A percentile compares a stretch with the other conserved stretches of the same genome.
phyloP scores from a whole-genome alignment of 1,284 basidiomycete species.

The Caloboletus inedulis region DNA sequence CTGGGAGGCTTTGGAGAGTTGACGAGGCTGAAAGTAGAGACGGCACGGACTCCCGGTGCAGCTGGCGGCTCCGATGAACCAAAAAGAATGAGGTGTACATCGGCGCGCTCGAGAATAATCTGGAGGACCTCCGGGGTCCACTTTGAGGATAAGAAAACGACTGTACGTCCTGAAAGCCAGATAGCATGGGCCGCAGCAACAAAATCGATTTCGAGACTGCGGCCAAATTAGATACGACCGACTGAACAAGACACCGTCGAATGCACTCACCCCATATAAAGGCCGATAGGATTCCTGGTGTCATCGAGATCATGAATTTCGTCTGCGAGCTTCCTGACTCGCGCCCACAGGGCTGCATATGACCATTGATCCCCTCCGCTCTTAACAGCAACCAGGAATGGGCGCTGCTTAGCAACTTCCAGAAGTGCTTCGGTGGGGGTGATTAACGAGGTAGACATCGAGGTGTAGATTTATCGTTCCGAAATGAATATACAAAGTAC shows the following conservation, averaged over 20 bases:
- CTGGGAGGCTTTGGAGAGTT: constrained; percentile 9
- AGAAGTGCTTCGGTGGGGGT: constrained; percentile 32
- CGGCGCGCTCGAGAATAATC: constrained; percentile 21
- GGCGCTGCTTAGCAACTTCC: constrained; percentile 29
- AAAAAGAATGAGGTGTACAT: constrained; percentile 22
- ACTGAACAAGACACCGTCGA: background rate
- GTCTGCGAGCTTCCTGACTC: constrained; percentile 25
- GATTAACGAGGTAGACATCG: constrained; percentile 17
- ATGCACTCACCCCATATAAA: constrained; percentile 21
- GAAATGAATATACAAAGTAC: constrained; percentile 1
- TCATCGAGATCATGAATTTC: constrained; percentile 23
- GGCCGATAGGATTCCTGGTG: constrained; percentile 24
- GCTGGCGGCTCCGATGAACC: constrained; percentile 16
- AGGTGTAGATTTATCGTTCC: background rate
- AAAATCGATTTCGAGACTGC: constrained; percentile 29
- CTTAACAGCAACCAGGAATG: constrained; percentile 23
- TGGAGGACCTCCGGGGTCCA: constrained; percentile 26
- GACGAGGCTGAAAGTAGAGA: constrained; percentile 23
- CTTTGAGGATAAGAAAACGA: constrained; percentile 25
- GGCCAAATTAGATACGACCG: background rate
- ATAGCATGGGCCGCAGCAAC: constrained; percentile 31
- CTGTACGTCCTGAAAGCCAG: constrained; percentile 30
- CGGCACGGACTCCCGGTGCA: constrained; percentile 8
- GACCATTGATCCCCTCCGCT: constrained; percentile 25
- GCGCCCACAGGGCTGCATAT: constrained; percentile 31